Percentiles rank a stretch among this genome's conserved stretches.
Evolutionary conservation across 192 early-diverging fungal genomes (phyloP).

Genomic region (Powellomyces hirtus): DNA sequence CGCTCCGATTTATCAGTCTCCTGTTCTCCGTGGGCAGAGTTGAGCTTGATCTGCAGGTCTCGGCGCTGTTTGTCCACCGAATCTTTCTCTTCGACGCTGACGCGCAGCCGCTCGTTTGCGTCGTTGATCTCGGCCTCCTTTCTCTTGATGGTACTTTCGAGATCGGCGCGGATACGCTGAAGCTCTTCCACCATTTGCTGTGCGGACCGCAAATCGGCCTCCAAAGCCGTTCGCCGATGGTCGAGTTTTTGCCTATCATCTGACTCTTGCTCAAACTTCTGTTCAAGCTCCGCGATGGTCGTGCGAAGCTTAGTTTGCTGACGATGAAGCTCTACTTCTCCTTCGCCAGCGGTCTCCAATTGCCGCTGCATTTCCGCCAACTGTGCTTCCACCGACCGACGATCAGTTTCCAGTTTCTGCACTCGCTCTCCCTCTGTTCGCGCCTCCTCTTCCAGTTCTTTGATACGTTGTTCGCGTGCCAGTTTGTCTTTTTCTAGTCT

Average conservation of each 20-base stretch:
- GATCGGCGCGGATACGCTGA: constrained; percentile 34
- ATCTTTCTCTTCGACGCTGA: constrained; percentile 47
- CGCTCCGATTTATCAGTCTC: constrained; percentile 45
- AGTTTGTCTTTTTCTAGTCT: constrained; percentile 56
- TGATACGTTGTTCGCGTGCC: constrained; percentile 46
- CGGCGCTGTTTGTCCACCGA: constrained; percentile 46
- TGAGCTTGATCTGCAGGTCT: constrained; percentile 46
- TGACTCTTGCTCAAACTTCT: constrained; percentile 42
- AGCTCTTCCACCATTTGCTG: constrained; percentile 38
- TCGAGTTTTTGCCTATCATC: constrained; percentile 42
- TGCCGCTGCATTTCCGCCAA: constrained; percentile 41
- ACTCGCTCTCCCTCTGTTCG: constrained; percentile 32
- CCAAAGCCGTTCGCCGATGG: constrained; percentile 26
- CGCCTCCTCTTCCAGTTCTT: constrained; percentile 51
- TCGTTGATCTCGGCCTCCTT: constrained; percentile 45
- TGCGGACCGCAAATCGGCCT: constrained; percentile 38
- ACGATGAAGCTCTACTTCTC: constrained; percentile 41
- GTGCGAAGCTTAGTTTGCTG: constrained; percentile 50
- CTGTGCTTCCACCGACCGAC: constrained; percentile 44
- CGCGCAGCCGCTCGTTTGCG: constrained; percentile 35
- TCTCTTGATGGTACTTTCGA: constrained; percentile 42
- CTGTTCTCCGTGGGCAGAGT: constrained; percentile 37
- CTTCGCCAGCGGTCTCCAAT: constrained; percentile 42
- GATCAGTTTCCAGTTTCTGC: constrained; percentile 45
- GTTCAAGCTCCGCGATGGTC: constrained; percentile 45